Conservation (phyloP, 129 eudicot species). For the Artemisia argyi region DNA sequence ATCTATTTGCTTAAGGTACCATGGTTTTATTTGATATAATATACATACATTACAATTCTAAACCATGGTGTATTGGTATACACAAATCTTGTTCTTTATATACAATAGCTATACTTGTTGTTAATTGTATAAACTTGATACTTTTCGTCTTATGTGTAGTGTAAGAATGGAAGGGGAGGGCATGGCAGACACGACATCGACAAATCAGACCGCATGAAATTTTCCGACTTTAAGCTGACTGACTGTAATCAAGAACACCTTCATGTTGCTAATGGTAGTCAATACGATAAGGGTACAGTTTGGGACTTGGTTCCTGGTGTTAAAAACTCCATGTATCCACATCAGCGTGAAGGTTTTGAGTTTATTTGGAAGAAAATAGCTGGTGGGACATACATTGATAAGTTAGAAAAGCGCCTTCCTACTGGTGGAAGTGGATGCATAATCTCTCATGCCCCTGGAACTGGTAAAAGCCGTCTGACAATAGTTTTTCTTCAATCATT, state of each 20-base stretch:
- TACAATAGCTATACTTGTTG: too few relatives aligned
- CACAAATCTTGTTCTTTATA: too few relatives aligned
- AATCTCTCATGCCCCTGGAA: conserved; percentile 88
- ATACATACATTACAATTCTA: neutral
- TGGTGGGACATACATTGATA: conserved; percentile 48
- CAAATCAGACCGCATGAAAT: conserved; percentile 1
- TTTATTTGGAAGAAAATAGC: conserved; percentile 68
- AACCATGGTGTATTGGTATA: neutral
- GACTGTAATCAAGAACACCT: conserved; percentile 10
- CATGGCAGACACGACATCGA: conserved; percentile 30
- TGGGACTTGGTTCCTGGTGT: conserved; percentile 67
- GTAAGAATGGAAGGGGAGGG: conserved; percentile 34
- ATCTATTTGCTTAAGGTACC: neutral
- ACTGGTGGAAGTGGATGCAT: conserved; percentile 70
- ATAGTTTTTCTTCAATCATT: conserved; percentile 50
- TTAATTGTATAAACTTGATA: neutral
- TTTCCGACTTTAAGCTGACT: conserved; percentile 21
- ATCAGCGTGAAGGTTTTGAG: conserved; percentile 79
- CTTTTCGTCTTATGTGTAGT: conserved; percentile 24
- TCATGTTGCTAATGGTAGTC: conserved; percentile 10
- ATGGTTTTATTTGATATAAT: neutral
- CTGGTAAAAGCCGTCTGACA: conserved; percentile 75
- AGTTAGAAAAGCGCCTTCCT: conserved; percentile 30
- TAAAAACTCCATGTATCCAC: conserved; percentile 55
- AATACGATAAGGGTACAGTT: conserved; percentile 41